phyloP scores from a whole-genome alignment of 352 stramenopile species.

The Blastocystis sp. region DNA sequence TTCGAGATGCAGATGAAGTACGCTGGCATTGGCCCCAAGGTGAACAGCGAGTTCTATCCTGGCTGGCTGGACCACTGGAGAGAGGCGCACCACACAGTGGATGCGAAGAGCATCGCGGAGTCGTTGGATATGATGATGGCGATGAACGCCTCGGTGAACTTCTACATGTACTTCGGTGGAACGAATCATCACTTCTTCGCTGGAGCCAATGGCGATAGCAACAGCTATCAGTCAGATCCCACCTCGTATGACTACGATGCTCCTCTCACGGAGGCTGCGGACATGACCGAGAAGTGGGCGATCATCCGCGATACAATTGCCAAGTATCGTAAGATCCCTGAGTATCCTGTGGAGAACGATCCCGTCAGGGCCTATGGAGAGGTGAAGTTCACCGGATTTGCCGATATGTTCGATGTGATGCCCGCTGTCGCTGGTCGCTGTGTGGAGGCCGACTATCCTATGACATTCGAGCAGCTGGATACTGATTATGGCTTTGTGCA shows the following conservation, averaged over 20 bases:
- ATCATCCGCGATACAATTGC: slow-evolving; percentile 58
- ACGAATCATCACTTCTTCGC: slow-evolving; percentile 66
- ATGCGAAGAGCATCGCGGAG: slow-evolving; percentile 58
- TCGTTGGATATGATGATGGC: slow-evolving; percentile 58
- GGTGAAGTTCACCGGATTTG: background rate
- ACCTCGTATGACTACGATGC: slow-evolving; percentile 67
- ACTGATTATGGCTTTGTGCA: slow-evolving; percentile 62
- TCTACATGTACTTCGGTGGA: slow-evolving; percentile 68
- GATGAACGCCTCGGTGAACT: slow-evolving; percentile 63
- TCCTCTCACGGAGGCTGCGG: slow-evolving; percentile 62
- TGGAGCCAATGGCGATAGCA: slow-evolving; percentile 63
- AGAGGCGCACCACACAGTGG: slow-evolving; percentile 56
- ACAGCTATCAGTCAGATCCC: slow-evolving; percentile 60
- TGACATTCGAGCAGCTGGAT: slow-evolving; percentile 60
- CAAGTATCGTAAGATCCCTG: slow-evolving; percentile 7
- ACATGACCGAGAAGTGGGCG: slow-evolving; percentile 59
- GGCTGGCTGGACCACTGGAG: slow-evolving; percentile 66
- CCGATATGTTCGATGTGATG: slow-evolving; percentile 2
- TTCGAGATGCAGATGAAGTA: slow-evolving; percentile 61
- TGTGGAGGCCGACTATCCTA: background rate
- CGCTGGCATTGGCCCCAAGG: slow-evolving; percentile 58
- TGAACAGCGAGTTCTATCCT: slow-evolving; percentile 65
- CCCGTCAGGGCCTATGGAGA: background rate
- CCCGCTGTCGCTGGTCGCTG: slow-evolving; percentile 30
- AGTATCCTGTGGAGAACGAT: slow-evolving; percentile 43